These are phyloP conservation scores for Catenaria anguillulae DNA, from an alignment of 371 early-diverging fungal species.

Conservation along the genomic window DNA sequence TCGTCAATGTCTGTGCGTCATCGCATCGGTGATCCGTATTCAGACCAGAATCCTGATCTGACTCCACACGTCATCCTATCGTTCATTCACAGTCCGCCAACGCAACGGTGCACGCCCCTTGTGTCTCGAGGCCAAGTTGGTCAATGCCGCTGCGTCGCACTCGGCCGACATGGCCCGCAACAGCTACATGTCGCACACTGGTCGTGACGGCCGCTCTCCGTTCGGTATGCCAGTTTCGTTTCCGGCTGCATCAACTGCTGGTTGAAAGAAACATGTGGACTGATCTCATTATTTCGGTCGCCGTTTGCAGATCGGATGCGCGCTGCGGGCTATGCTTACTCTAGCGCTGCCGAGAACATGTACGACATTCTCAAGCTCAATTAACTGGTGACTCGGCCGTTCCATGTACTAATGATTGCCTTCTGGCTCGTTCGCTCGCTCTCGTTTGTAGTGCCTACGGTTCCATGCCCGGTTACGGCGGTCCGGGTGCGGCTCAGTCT, in stretches of 20 bases:
- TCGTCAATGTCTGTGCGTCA: not conserved
- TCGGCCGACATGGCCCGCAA: not conserved
- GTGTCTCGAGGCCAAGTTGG: not conserved
- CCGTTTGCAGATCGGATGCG: too few species aligned
- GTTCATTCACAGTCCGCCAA: not conserved
- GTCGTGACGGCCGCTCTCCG: not conserved
- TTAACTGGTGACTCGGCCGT: too few species aligned
- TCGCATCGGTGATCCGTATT: not conserved
- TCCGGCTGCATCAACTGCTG: too few species aligned
- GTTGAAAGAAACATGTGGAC: too few species aligned
- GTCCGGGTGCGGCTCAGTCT: not conserved
- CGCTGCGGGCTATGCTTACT: not conserved
- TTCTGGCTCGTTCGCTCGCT: too few species aligned
- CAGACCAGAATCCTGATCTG: not conserved
- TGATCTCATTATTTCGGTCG: too few species aligned
- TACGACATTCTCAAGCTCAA: too few species aligned
- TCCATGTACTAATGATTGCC: too few species aligned
- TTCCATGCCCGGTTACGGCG: not conserved
- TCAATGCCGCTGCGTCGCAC: not conserved
- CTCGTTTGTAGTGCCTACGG: not conserved
- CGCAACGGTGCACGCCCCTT: not conserved
- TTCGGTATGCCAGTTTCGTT: too few species aligned
- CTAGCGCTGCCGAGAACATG: not conserved
- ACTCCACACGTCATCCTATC: too few species aligned
- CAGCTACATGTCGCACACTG: not conserved